Conservation (phyloP, 129 eudicot species). For the sunflower (Helianthus annuus) region DNA sequence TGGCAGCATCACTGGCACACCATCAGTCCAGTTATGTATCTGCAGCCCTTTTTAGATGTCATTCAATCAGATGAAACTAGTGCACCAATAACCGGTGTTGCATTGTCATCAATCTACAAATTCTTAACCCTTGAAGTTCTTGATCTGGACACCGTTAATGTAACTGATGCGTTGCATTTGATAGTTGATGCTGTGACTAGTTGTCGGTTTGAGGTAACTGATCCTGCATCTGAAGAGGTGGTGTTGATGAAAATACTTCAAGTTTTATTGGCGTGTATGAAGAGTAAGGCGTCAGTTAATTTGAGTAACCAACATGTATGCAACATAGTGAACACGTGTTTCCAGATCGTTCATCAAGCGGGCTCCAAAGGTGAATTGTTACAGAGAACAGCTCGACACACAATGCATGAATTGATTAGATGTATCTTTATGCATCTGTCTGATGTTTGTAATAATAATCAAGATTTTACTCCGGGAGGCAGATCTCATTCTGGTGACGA, state of each 20-base stretch:
- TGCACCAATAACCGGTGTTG: constrained; percentile 90
- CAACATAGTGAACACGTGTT: constrained; percentile 84
- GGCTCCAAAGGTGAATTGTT: constrained; percentile 79
- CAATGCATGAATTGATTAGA: constrained; percentile 87
- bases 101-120: constrained; percentile 84
- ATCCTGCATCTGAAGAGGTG: constrained; percentile 96
- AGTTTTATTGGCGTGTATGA: constrained; percentile 91
- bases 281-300: constrained; percentile 71
- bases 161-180: constrained; percentile 69
- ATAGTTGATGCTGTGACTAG: constrained; percentile 88
- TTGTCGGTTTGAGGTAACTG: constrained; percentile 92
- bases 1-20: constrained; percentile 74
- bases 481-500: constrained; percentile 28
- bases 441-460: constrained; percentile 52
- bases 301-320: constrained; percentile 95
- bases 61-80: constrained; percentile 93
- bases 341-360: constrained; percentile 92
- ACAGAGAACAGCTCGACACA: constrained; percentile 84
- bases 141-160: constrained; percentile 61
- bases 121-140: constrained; percentile 75
- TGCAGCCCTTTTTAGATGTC: constrained; percentile 88
- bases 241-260: constrained; percentile 89
- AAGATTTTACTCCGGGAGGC: constrained; percentile 42
- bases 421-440: constrained; percentile 80
- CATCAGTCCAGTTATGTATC: constrained; percentile 63